Percentiles rank a stretch among this genome's conserved stretches.
phyloP scores from a whole-genome alignment of 2,329 filamentous ascomycete genomes.

The Thielaviopsis ethacetica region DNA sequence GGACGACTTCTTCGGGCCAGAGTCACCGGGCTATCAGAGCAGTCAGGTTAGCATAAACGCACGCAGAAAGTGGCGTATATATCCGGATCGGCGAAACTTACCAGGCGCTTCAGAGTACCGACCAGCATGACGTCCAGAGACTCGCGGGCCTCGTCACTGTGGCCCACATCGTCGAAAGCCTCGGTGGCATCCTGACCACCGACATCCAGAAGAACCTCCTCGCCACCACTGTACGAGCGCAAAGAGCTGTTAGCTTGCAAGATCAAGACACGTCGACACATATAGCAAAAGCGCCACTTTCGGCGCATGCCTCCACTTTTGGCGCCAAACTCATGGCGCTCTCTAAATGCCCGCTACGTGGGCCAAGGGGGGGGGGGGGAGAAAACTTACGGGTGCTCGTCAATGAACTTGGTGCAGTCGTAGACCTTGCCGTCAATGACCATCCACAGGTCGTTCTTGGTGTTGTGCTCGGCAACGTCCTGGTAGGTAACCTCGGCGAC shows the following conservation, averaged over 20 bases:
- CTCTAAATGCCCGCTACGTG: neutral
- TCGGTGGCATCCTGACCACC: conserved; percentile 92
- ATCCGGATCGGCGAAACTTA: conserved; percentile 27
- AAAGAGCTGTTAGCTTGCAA: neutral
- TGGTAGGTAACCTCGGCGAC: conserved; percentile 49
- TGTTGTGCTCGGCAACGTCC: conserved; percentile 72
- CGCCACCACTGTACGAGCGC: conserved; percentile 57
- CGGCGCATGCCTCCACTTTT: neutral
- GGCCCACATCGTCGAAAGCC: conserved; percentile 97
- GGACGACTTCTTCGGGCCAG: conserved; percentile 45
- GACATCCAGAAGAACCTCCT: conserved; percentile 94
- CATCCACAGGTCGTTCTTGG: conserved; percentile 85
- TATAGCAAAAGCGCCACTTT: neutral
- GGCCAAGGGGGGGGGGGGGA: conserved; percentile 19
- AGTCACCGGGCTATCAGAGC: conserved; percentile 54
- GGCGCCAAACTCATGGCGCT: neutral
- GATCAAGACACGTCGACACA: neutral
- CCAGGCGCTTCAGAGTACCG: conserved; percentile 64
- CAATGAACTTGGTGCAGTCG: conserved; percentile 72
- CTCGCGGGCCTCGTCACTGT: conserved; percentile 96
- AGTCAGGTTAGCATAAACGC: neutral
- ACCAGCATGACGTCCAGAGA: conserved; percentile 65
- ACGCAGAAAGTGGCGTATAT: neutral
- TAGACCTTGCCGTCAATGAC: conserved; percentile 97
- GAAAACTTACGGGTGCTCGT: conserved; percentile 74